Conservation (phyloP, 345 rosid genomes). For the sweet orange (Citrus sinensis) region DNA sequence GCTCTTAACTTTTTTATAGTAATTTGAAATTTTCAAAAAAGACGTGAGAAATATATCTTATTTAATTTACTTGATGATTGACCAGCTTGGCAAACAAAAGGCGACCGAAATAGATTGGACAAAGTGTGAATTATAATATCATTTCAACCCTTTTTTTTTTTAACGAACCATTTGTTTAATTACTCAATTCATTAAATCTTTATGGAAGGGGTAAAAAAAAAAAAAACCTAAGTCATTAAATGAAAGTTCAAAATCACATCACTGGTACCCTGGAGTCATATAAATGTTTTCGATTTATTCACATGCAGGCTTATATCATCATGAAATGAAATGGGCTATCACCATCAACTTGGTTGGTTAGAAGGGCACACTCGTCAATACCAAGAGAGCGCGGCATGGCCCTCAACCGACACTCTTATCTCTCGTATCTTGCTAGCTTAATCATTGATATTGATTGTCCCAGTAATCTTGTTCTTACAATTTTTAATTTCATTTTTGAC, state of each 20-base stretch:
- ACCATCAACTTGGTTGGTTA: neutral
- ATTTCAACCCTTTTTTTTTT: neutral
- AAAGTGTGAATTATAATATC: neutral
- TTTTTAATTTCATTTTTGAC: neutral
- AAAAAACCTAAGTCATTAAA: neutral
- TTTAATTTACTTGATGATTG: neutral
- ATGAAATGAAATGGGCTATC: neutral
- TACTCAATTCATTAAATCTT: neutral
- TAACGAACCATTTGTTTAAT: neutral
- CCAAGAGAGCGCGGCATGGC: conserved; percentile 12
- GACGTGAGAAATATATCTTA: too few relatives aligned
- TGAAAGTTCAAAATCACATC: neutral
- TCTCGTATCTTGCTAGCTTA: conserved; percentile 3
- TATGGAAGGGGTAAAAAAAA: too few relatives aligned
- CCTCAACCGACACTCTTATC: conserved; percentile 22
- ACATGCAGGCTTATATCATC: neutral
- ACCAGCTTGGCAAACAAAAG: neutral
- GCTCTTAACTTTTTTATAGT: too few relatives aligned
- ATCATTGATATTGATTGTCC: neutral
- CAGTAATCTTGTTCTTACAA: neutral
- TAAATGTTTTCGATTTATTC: neutral
- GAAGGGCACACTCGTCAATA: conserved; percentile 29
- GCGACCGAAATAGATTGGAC: neutral
- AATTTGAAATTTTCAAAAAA: too few relatives aligned
- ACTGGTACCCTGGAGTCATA: neutral